Evolutionary conservation across 73 alveolate species (phyloP), one percentile per base, ranked within the genome.

Genomic region (Loxodes magnus): DNA sequence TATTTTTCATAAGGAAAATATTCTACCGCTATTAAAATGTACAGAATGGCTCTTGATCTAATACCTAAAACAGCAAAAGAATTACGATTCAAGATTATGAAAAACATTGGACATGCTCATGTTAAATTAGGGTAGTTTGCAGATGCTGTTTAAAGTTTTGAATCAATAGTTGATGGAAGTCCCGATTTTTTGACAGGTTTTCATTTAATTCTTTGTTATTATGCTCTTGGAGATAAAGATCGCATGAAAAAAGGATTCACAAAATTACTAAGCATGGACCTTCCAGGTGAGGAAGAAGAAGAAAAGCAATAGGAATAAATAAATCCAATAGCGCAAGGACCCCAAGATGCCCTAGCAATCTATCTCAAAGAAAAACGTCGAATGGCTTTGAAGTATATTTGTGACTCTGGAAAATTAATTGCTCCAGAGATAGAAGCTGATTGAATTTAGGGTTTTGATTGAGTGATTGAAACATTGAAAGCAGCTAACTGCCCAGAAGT

Each of bases 1-100:
- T 92, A 92, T 82, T 84, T 69, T 78, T 82, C 79, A 46, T 94
- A 95, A 69, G 90, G 86, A 41, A 96, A 95, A 76, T 95, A 78
- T 71, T 75, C 94, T 29, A 80, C 88, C 17, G 99, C 99, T 15
- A 93, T 95, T 33, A 95, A 88, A 14, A 74, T 88, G 95, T 95
- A 92, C 89, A 73, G 90, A 51, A 95, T 93, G 98, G 99, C 99
- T 1, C 92, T 90, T 19, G 99, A 95, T 81, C 91, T 84, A 56
- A 94, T 92, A 19, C 93, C 94, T 12, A 87, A 91, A 46, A 88
- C 84, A 27, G 87, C 86, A 37, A 83, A 95, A 67, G 99, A 92
- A 64, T 87, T 93, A 93, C 74, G 94, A 64, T 85, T 92, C 77
- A 74, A 91, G 79, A 91, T 95, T 49, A 69, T 85, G 92, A 80